Conservation (phyloP, 768 basidiomycete species). For the Tylopilus vinaceipallidus region DNA sequence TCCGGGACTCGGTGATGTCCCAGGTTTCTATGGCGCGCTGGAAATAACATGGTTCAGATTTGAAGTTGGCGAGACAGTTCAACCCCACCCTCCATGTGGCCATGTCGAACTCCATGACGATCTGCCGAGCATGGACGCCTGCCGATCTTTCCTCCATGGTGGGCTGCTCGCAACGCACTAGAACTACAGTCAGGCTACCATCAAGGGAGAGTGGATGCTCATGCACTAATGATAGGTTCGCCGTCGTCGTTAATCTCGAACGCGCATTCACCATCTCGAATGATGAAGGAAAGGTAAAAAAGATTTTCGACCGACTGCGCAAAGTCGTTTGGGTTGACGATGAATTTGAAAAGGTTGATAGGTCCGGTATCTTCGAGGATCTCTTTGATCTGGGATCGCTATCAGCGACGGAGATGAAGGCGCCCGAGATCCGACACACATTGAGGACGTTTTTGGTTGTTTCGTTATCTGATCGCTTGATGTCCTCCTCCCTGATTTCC, state of each 20-base stretch:
- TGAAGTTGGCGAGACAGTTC: no score
- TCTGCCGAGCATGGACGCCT: slow-evolving; percentile 73
- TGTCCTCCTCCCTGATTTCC: slow-evolving; percentile 81
- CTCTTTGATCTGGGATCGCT: slow-evolving; percentile 49
- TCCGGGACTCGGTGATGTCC: slow-evolving; percentile 69
- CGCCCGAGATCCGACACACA: slow-evolving; percentile 42
- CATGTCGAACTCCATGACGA: slow-evolving; percentile 91
- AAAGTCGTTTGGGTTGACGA: slow-evolving; percentile 88
- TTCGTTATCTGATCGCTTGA: slow-evolving; percentile 80
- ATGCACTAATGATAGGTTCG: slow-evolving; percentile 74
- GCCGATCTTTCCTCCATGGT: slow-evolving; percentile 58
- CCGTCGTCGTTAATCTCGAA: slow-evolving; percentile 66
- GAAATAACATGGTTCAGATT: not conserved
- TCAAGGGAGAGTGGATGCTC: not conserved
- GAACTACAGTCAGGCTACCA: not conserved
- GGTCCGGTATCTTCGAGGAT: slow-evolving; percentile 49
- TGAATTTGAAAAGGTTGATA: slow-evolving; percentile 82
- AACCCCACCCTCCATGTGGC: slow-evolving; percentile 74
- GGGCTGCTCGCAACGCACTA: slow-evolving; percentile 66
- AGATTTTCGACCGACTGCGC: slow-evolving; percentile 96
- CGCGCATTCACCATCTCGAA: slow-evolving; percentile 79
- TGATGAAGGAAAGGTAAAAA: slow-evolving; percentile 92
- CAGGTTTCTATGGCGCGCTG: slow-evolving; percentile 89
- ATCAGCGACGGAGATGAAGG: slow-evolving; percentile 1
- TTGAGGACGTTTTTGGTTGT: slow-evolving; percentile 81